Evolutionary conservation across 2,329 filamentous ascomycete species (phyloP).

Genomic region (Berkeleyomyces rouxiae): DNA sequence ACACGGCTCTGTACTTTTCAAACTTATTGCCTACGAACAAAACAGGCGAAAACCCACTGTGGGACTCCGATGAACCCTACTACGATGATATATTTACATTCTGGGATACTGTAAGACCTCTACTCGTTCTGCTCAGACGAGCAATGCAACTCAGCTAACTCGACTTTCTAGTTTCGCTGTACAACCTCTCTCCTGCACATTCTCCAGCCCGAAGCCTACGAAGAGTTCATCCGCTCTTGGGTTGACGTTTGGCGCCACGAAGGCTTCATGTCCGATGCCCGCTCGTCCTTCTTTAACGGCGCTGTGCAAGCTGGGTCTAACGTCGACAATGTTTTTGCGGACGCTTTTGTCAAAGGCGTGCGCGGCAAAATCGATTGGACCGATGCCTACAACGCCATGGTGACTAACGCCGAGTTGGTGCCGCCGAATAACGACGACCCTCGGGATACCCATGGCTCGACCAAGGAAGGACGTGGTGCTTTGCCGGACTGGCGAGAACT

Average conservation of each 20-base stretch:
- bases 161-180: constrained; percentile 36
- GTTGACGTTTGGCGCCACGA: constrained; percentile 52
- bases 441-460: constrained; percentile 40
- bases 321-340: constrained; percentile 54
- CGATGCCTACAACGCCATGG: constrained; percentile 45
- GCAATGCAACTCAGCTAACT: constrained; percentile 7
- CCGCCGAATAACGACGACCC: constrained; percentile 43
- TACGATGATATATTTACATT: constrained; percentile 57
- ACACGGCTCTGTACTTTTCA: constrained; percentile 54
- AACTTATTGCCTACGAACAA: constrained; percentile 52
- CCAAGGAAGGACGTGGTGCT: constrained; percentile 51
- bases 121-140: not conserved
- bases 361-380: constrained; percentile 46
- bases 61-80: constrained; percentile 48
- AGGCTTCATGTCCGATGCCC: constrained; percentile 47
- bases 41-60: constrained; percentile 53
- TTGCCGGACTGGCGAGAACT: constrained; percentile 49
- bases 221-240: constrained; percentile 48
- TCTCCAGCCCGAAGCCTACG: constrained; percentile 43
- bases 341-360: constrained; percentile 55
- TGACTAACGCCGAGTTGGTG: constrained; percentile 47
- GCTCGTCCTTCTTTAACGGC: constrained; percentile 53
- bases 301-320: constrained; percentile 54
- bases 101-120: constrained; percentile 34
- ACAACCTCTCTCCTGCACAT: constrained; percentile 49